These are phyloP conservation scores for Neofusicoccum kwambonambiense DNA, from an alignment of 2,329 filamentous ascomycete species.

Conservation along the genomic window DNA sequence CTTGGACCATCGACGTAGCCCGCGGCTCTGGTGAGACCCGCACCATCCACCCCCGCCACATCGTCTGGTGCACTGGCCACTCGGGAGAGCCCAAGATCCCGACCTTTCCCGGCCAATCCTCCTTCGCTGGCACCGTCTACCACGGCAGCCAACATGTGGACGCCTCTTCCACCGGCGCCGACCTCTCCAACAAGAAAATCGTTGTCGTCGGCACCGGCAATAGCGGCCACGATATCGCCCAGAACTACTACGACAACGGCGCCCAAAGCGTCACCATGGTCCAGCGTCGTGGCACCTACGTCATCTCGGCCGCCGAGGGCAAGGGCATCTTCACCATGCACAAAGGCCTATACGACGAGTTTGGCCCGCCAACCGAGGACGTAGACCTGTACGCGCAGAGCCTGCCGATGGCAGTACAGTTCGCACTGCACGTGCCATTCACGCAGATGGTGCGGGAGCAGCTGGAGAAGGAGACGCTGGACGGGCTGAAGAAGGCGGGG, in stretches of 20 bases:
- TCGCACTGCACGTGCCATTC: conserved; percentile 54
- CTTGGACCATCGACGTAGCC: conserved; percentile 58
- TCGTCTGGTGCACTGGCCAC: conserved; percentile 68
- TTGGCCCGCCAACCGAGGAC: conserved; percentile 62
- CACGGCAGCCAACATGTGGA: conserved; percentile 43
- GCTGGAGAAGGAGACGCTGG: conserved; percentile 38
- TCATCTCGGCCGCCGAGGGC: conserved; percentile 57
- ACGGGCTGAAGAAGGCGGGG: conserved; percentile 54
- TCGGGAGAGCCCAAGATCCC: conserved; percentile 62
- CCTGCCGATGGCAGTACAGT: conserved; percentile 59
- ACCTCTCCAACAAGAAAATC: conserved; percentile 56
- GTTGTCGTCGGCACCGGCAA: conserved; percentile 69
- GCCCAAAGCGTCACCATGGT: conserved; percentile 67
- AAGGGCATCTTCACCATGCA: conserved; percentile 51
- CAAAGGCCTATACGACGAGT: conserved; percentile 49
- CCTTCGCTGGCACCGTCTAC: conserved; percentile 60
- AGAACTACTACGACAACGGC: conserved; percentile 66
- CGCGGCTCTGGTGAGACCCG: conserved; percentile 44
- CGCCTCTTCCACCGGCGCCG: conserved; percentile 48
- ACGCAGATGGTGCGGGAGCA: conserved; percentile 38
- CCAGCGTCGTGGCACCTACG: conserved; percentile 65
- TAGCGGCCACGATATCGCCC: conserved; percentile 67
- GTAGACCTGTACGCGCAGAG: conserved; percentile 62
- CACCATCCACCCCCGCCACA: conserved; percentile 60
- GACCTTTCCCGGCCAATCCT: conserved; percentile 48